Evolutionary conservation across 1,284 basidiomycete species (phyloP).

Genomic region (Takashimella tepidaria): DNA sequence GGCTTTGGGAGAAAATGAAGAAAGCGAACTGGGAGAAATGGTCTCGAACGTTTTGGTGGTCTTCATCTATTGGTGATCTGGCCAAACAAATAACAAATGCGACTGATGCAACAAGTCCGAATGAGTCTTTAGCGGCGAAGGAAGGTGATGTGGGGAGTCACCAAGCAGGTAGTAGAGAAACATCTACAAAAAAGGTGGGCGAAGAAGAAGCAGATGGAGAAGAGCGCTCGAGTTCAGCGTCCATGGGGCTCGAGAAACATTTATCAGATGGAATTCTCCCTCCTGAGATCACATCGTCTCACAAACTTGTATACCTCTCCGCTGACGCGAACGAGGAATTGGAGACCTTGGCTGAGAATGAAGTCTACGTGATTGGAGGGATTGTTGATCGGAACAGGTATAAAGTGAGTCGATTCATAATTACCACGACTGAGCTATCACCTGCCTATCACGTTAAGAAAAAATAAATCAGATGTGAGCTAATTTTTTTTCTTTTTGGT

Average conservation of each 20-base stretch:
- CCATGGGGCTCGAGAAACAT: slow-evolving; percentile 10
- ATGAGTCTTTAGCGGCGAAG: neutral
- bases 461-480: neutral
- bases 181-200: neutral
- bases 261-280: slow-evolving; percentile 20
- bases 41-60: slow-evolving; percentile 77
- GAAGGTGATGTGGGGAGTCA: slow-evolving; percentile 9
- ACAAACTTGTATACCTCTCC: slow-evolving; percentile 82
- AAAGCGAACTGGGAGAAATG: slow-evolving; percentile 61
- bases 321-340: slow-evolving; percentile 89
- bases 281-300: slow-evolving; percentile 30
- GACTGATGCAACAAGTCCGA: too few relatives aligned
- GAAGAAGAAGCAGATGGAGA: neutral
- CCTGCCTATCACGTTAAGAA: neutral
- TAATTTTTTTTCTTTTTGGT: too few relatives aligned
- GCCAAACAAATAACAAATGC: neutral
- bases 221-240: neutral
- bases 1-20: slow-evolving; percentile 34
- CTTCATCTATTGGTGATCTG: slow-evolving; percentile 17
- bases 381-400: slow-evolving; percentile 95
- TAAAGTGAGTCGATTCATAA: slow-evolving; percentile 59
- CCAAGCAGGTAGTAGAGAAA: slow-evolving; percentile 9
- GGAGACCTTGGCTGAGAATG: slow-evolving; percentile 68
- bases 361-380: slow-evolving; percentile 93
- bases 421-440: neutral